Conservation (phyloP, 2,329 filamentous ascomycete species). For the Trichoderma sp. region DNA sequence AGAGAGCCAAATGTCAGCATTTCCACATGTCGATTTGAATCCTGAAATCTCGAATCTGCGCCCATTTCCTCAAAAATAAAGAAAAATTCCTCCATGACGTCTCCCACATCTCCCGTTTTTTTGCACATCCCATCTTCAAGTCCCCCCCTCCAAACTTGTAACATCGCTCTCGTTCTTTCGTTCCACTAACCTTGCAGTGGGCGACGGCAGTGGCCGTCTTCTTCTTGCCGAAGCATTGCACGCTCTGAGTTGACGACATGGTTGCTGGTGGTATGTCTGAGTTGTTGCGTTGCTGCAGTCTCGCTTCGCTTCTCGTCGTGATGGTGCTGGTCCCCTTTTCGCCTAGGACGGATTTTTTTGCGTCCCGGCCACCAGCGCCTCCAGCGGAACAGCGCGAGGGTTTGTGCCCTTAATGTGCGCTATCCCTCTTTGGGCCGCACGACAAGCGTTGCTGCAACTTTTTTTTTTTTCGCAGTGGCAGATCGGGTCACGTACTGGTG, state of each 20-base stretch:
- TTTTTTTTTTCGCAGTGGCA: not conserved
- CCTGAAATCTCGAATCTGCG: not conserved
- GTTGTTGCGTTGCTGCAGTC: conserved; percentile 28
- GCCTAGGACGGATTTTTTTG: conserved; percentile 26
- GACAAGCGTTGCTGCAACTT: not conserved
- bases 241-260: conserved; percentile 76
- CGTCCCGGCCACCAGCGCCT: conserved; percentile 18
- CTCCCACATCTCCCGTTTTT: not conserved
- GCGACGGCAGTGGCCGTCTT: conserved; percentile 87
- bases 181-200: conserved; percentile 74
- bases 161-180: not conserved
- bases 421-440: conserved; percentile 28
- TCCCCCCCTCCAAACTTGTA: not conserved
- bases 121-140: not conserved
- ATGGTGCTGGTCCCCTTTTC: conserved; percentile 19
- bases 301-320: conserved; percentile 21
- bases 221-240: conserved; percentile 99
- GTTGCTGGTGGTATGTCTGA: conserved; percentile 43
- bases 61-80: not conserved
- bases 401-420: conserved; percentile 35
- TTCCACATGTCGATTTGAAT: conserved; percentile 5
- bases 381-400: conserved; percentile 28
- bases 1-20: conserved; percentile 31
- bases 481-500: not conserved
- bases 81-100: conserved; percentile 3